A percentile compares a stretch with the other conserved stretches of the same genome.
These are phyloP conservation scores for Yamadazyma membranifaciens DNA, from an alignment of 1,139 yeast genomes.

Conservation along the genomic window DNA sequence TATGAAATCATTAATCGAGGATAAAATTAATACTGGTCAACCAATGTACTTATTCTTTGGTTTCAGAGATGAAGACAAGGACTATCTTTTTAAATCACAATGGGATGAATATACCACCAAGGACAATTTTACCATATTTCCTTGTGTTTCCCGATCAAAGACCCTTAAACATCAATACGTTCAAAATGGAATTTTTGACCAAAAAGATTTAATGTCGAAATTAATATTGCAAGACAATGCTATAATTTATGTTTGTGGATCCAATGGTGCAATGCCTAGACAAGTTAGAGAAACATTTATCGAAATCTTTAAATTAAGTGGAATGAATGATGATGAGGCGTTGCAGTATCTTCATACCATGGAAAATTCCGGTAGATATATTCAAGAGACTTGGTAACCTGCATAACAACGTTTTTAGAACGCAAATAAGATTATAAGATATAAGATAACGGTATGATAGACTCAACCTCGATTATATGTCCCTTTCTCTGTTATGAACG, in stretches of 20 bases:
- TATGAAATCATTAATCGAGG: constrained; percentile 62
- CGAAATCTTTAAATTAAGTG: constrained; percentile 52
- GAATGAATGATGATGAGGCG: constrained; percentile 46
- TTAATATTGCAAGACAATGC: constrained; percentile 56
- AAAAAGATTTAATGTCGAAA: constrained; percentile 47
- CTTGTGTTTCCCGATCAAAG: constrained; percentile 64
- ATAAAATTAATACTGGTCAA: constrained; percentile 13
- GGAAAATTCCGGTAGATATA: constrained; percentile 68
- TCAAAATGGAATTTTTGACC: constrained; percentile 62
- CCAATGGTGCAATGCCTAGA: constrained; percentile 93
- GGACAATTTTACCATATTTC: constrained; percentile 34
- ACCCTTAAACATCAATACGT: constrained; percentile 54
- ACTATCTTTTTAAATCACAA: constrained; percentile 59
- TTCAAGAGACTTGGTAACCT: constrained; percentile 87
- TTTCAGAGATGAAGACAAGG: constrained; percentile 64
- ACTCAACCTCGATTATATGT: too few species aligned
- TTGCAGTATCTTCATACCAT: constrained; percentile 50
- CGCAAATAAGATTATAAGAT: too few species aligned
- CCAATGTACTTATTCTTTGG: constrained; percentile 67
- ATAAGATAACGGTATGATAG: too few species aligned
- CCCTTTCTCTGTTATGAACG: too few species aligned
- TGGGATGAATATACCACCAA: constrained; percentile 41
- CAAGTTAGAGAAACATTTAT: constrained; percentile 78
- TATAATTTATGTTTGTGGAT: constrained; percentile 78
- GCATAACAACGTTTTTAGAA: too few species aligned